Percentiles rank a stretch among this genome's conserved stretches.
Evolutionary conservation across 139 green algal species (phyloP).

Genomic region (Chlorella sp.): DNA sequence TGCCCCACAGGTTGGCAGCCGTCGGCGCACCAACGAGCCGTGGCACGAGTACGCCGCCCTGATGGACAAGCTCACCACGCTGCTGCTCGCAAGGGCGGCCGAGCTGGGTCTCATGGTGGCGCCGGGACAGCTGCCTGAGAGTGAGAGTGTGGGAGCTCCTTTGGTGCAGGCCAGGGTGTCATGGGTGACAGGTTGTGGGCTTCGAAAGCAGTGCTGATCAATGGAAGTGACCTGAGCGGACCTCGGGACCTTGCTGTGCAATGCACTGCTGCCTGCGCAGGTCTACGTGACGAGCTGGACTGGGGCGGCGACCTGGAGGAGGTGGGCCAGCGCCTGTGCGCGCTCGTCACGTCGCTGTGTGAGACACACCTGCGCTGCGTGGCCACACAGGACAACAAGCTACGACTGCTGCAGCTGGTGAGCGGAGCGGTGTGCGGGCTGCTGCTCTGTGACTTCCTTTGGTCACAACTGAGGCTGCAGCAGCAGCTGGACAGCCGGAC

Average conservation of each 20-base stretch:
- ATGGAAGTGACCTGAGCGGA: too few relatives aligned
- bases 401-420: slow-evolving; percentile 33
- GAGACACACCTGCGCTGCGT: slow-evolving; percentile 40
- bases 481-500: too few relatives aligned
- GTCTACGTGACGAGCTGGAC: slow-evolving; percentile 36
- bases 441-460: background rate
- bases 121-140: slow-evolving; percentile 19
- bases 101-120: slow-evolving; percentile 33
- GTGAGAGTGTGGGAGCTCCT: too few relatives aligned
- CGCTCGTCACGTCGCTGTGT: slow-evolving; percentile 49
- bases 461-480: background rate
- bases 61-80: slow-evolving; percentile 41
- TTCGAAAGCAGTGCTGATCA: too few relatives aligned
- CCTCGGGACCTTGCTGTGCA: background rate
- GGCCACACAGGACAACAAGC: slow-evolving; percentile 5
- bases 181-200: too few relatives aligned
- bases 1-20: slow-evolving; percentile 26
- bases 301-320: slow-evolving; percentile 55
- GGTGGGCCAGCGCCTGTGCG: slow-evolving; percentile 54
- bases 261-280: background rate
- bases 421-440: background rate
- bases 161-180: too few relatives aligned
- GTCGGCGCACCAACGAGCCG: slow-evolving; percentile 47
- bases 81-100: slow-evolving; percentile 27
- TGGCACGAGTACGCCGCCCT: slow-evolving; percentile 30